Base-by-base conservation (phyloP, 2,329 filamentous ascomycete species). In the Triangularia setosa region DNA sequence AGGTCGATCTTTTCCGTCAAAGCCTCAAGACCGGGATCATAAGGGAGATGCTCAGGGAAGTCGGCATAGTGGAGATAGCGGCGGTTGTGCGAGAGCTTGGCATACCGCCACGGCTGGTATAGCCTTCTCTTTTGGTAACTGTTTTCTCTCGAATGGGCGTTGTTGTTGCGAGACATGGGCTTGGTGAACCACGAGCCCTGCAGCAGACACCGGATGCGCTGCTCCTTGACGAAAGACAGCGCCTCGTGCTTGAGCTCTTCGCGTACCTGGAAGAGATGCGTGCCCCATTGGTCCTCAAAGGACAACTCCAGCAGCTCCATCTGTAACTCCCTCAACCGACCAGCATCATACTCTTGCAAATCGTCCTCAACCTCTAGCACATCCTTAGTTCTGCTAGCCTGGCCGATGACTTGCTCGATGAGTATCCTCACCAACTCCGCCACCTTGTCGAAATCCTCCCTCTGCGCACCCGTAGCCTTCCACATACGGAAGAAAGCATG, bases 171-270 rank as follows among this genome's bases (percentile, higher is more conserved):
- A 58, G 73, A 72, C 56, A 72, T 71, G 57, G 83, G 76, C 76
- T 83, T 78, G 74, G 79, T 75, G 79, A 98, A 99, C 95, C 95
- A 99, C 9, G 90, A 88, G 6, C 95, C 95, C 69, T 92, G 85
- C 3, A 98, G 84, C 44, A 99, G 81, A 74, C 93, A 97, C 61
- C 95, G 86, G 66, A 98, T 91, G 40, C 95, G 88, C 76, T 99
- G 95, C 78, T 99, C 95, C 77, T 97, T 97, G 77, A 98, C 91
- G 73, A 99, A 99, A 72, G 97, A 92, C 61, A 97, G 79, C 11
- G 94, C 93, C 76, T 99, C 95, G 72, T 94, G 88, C 70, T 92
- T 90, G 54, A 98, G 83, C 75, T 96, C 92, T 62, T 97, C 92
- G 33, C 93, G 90, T n/a, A 97, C 91, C 77, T 95, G 92, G 68